Base-by-base conservation (phyloP, 2,329 filamentous ascomycete genomes). In the Ilyonectria sp. region DNA sequence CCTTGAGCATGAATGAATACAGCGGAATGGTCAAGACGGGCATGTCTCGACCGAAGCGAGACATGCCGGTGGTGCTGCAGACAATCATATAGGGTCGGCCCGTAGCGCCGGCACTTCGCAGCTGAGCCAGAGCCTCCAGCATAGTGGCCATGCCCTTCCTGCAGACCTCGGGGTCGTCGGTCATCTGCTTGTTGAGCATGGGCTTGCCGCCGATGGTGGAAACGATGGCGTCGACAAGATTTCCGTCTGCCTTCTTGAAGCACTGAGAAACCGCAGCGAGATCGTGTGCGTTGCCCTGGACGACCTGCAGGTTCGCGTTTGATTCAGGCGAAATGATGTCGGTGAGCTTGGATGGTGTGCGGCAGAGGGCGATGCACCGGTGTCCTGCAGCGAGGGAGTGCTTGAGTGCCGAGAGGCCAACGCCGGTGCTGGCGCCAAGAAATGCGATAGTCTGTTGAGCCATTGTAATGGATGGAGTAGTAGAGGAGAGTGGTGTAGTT, bases 401-500 rank as follows among this genome's bases (percentile, higher is more conserved):
- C 26, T 80, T 81, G 46, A 89, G 83, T 17, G 82, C 80, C 3
- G 85, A 78, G 63, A 87, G 82, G 60, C 83, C 86, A 68, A 81
- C 81, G 54, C 87, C 87, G 37, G 82, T 83, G 23, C 84, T 88
- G 47, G 86, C 85, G 65, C 87, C 87, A 60, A 89, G 81, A 79
- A 89, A 87, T 50, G 84, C 81, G 62, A 88, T 76, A 4, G 84
- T 82, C 68, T 84, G 76, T 35, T 47, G 2, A 15, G 63, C n/a
- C 65, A 71, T 74, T 50, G 33, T 62, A 9, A 35, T 61, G 26
- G 60, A 40, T 13, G 54, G 9, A 13, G 54, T 26, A 35, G 53
- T 46, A 6, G 31, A 23, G n/a, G n/a, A 21, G 35, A 26, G 35
- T 17, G 21, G 26, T 19, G 21, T 29, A 40, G 4, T 46, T 49